Conservation (phyloP, 345 rosid species). For the Eutrema japonicum region DNA sequence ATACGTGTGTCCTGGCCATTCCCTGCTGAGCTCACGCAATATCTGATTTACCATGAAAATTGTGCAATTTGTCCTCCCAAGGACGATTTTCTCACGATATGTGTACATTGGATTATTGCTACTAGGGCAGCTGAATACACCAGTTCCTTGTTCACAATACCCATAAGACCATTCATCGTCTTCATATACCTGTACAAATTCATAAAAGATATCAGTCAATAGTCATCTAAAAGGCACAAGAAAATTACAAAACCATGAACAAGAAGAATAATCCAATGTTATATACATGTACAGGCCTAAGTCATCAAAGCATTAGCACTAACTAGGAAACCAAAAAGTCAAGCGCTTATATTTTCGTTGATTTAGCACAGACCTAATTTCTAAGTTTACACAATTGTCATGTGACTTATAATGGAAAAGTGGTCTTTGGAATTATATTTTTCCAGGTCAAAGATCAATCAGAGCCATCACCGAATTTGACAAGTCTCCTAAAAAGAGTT, state of each 20-base stretch:
- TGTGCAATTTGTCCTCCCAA: conserved; percentile 69
- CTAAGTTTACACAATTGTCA: conserved; percentile 8
- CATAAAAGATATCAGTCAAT: conserved; percentile 28
- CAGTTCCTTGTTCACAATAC: conserved; percentile 89
- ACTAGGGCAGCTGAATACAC: conserved; percentile 87
- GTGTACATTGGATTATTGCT: conserved; percentile 91
- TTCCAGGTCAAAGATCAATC: conserved; percentile 21
- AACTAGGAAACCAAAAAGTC: conserved; percentile 23
- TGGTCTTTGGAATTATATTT: not conserved
- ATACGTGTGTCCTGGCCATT: conserved; percentile 81
- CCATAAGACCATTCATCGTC: conserved; percentile 98
- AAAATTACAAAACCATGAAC: conserved; percentile 13
- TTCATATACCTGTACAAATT: conserved; percentile 65
- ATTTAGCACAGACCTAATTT: not conserved
- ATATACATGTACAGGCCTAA: not conserved
- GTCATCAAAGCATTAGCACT: conserved; percentile 1
- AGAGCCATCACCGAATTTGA: conserved; percentile 2
- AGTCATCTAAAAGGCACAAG: conserved; percentile 2
- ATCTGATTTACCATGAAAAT: conserved; percentile 75
- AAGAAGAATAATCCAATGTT: conserved; percentile 2
- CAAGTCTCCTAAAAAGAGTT: not conserved
- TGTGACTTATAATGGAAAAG: conserved; percentile 5
- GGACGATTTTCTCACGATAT: conserved; percentile 73
- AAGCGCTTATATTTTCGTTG: not conserved
- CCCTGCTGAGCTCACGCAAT: conserved; percentile 78